Conservation (phyloP, 306 rosid genomes). For the Corylus avellana region DNA sequence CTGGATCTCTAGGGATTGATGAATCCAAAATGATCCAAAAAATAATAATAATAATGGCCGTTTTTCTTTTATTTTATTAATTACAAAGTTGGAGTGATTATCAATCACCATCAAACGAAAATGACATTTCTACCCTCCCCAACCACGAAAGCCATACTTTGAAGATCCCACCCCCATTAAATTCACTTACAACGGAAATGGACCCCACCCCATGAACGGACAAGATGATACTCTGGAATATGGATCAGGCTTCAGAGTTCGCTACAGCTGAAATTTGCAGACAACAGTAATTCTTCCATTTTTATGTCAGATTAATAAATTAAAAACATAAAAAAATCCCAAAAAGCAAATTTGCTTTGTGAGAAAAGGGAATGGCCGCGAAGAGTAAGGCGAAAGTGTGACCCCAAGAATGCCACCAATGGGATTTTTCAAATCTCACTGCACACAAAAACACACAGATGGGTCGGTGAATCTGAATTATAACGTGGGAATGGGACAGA, state of each 20-base stretch:
- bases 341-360: constrained; percentile 21
- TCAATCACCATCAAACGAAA: constrained; percentile 4
- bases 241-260: constrained; percentile 30
- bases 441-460: constrained; percentile 23
- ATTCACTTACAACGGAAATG: constrained; percentile 35
- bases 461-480: constrained; percentile 50
- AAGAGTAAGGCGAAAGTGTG: constrained; percentile 61
- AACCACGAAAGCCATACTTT: constrained; percentile 3
- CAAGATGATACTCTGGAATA: constrained; percentile 21
- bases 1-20: constrained; percentile 53
- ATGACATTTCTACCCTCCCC: constrained; percentile 38
- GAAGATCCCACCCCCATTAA: constrained; percentile 43
- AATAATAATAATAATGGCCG: constrained; percentile 8
- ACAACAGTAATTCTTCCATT: constrained; percentile 21
- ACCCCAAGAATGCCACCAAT: constrained; percentile 3
- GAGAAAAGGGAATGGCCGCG: constrained; percentile 37
- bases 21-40: constrained; percentile 3
- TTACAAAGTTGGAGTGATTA: constrained; percentile 26
- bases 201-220: constrained; percentile 56
- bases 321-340: too few species aligned
- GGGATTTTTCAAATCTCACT: constrained; percentile 9
- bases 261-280: constrained; percentile 31
- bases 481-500: constrained; percentile 61
- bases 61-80: constrained; percentile 27
- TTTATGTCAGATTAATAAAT: too few species aligned